Conservation (phyloP, 2,329 filamentous ascomycete genomes). For the Exserohilum turcica region DNA sequence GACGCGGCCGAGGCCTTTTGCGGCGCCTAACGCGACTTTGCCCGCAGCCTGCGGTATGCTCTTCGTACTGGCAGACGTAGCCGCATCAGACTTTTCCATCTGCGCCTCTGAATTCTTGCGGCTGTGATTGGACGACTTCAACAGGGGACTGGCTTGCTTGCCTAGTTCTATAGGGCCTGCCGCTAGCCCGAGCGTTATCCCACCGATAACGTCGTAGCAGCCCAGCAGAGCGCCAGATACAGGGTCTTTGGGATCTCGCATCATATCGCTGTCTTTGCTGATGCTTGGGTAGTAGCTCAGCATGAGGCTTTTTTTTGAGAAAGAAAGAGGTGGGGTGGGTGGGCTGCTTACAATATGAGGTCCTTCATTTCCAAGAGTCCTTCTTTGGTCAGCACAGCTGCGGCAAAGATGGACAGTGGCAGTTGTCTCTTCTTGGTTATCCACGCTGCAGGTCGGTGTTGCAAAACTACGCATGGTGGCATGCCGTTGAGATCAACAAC, state of each 20-base stretch:
- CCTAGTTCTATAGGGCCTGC: conserved; percentile 30
- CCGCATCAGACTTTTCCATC: neutral
- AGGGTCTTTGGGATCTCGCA: conserved; percentile 33
- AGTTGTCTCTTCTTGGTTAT: conserved; percentile 30
- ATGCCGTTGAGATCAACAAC: conserved; percentile 6
- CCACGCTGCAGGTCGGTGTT: conserved; percentile 36
- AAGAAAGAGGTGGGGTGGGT: neutral
- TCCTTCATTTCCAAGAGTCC: conserved; percentile 30
- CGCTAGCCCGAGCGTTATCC: conserved; percentile 26
- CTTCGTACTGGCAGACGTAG: neutral
- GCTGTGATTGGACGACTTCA: neutral
- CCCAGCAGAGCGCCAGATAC: conserved; percentile 26
- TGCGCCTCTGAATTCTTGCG: neutral
- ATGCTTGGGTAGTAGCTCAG: neutral
- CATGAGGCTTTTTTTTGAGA: neutral
- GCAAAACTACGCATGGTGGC: conserved; percentile 30
- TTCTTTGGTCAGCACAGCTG: conserved; percentile 35
- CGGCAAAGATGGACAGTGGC: conserved; percentile 34
- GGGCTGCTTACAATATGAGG: conserved; percentile 32
- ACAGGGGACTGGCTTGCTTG: conserved; percentile 18
- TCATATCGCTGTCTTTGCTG: conserved; percentile 16
- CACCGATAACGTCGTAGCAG: conserved; percentile 30
- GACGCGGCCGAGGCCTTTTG: conserved; percentile 69
- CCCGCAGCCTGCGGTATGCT: conserved; percentile 17
- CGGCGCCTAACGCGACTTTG: conserved; percentile 67